Conservation (phyloP, 192 early-diverging fungal genomes). For the Coemansia sp. region DNA sequence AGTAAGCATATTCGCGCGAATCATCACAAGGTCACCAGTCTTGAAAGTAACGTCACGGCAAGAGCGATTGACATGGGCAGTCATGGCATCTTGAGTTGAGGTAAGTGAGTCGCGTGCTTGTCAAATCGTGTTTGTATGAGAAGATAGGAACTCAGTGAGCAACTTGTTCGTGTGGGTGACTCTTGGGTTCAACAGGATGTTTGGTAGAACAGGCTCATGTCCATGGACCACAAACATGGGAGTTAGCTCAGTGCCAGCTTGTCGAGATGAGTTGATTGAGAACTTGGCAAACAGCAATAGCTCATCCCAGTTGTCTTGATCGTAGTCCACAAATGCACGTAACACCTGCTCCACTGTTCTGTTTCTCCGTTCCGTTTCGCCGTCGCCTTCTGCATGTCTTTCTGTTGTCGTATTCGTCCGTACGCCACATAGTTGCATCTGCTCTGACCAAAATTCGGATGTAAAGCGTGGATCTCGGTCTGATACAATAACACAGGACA, state of each 20-base stretch:
- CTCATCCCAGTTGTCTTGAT: neutral
- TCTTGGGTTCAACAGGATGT: no score
- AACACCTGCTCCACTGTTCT: constrained; percentile 2
- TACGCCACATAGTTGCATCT: neutral
- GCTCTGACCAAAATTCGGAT: neutral
- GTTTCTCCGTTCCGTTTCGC: neutral
- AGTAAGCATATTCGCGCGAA: no score
- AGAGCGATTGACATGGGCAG: no score
- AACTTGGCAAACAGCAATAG: neutral
- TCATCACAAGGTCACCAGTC: no score
- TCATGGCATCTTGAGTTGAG: no score
- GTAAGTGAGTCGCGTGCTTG: no score
- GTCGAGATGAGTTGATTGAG: neutral
- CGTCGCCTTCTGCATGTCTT: constrained; percentile 1
- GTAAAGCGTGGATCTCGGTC: constrained; percentile 4
- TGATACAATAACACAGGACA: neutral
- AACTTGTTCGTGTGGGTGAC: no score
- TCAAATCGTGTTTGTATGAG: no score
- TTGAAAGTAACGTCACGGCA: no score
- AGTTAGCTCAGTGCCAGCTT: neutral
- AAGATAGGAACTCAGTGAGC: no score
- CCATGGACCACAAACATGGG: neutral
- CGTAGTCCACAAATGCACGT: neutral
- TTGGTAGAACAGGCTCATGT: no score
- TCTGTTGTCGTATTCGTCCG: neutral